phyloP scores from a whole-genome alignment of 176 grass and related monocot genomes.

The Tillandsia fasciculata region DNA sequence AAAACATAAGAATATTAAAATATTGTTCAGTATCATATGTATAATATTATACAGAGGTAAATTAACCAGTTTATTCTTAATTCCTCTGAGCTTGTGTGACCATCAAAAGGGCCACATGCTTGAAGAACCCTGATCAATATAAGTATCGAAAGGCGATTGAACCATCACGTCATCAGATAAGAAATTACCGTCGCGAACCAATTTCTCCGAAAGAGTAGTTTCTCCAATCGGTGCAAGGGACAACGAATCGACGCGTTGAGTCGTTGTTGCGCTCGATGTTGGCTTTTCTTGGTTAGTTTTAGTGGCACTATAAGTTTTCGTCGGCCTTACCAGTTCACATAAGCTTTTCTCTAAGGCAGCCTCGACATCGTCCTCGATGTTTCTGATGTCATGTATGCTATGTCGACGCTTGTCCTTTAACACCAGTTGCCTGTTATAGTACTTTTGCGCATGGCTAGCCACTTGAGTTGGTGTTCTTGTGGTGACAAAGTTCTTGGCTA shows the following conservation, averaged over 20 bases:
- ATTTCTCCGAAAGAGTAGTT: neutral
- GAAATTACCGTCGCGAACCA: neutral
- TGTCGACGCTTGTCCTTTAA: conserved; percentile 2
- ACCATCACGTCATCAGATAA: neutral
- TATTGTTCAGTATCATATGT: neutral
- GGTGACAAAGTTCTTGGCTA: conserved; percentile 7
- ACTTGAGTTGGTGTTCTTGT: conserved; percentile 2
- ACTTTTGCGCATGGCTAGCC: neutral
- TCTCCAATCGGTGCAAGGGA: neutral
- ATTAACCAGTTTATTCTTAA: neutral
- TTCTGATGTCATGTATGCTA: conserved; percentile 2
- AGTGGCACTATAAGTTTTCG: neutral
- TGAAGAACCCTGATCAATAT: neutral
- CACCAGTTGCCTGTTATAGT: neutral
- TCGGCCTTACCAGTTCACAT: neutral
- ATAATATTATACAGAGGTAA: neutral
- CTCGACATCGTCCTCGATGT: neutral
- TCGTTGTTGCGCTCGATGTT: neutral
- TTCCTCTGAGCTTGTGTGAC: neutral
- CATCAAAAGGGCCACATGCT: neutral
- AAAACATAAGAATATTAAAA: neutral
- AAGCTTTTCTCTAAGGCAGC: neutral
- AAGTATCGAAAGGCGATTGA: neutral
- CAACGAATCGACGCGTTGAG: neutral
- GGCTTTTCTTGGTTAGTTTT: neutral